Base-by-base conservation (phyloP, 1,139 yeast species). In the Pichia sp. region DNA sequence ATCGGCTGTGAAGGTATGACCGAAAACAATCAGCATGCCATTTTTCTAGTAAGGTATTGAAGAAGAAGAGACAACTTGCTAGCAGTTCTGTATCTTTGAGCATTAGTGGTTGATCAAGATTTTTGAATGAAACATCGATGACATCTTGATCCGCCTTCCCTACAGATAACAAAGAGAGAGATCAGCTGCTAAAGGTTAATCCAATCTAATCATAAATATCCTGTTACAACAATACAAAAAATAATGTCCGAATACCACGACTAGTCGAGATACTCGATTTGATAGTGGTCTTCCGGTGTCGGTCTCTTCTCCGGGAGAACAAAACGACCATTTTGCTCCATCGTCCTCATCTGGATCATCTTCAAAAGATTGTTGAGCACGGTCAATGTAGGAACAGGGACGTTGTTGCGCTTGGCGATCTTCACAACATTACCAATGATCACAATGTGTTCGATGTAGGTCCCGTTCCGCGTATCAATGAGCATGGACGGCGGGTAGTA, bases 1-100 rank as follows among this genome's bases (percentile, higher is more conserved):
- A 82, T 79, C 1, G 95, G 85, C 54, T 81, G 16, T 84, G 78
- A 16, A 90, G 70, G 63, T 84, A 87, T 0, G 90, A 80, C 96
- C 97, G 90, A 2, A 90, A 86, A 58, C 90, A 74, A 59, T 79
- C 78, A 0, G 95, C 81, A 48, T 77, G 78, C 7, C 80, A 64
- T 34, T 71, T 42, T 74, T 73, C 43, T 75, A 72, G 52, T 82
- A 73, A 50, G 1, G 78, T 72, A 3, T 77, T 70, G 42, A 89
- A 71, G 49, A 89, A 78, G 13, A 76, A 71, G 26, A 84, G 67
- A 10, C 85, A 74, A 0, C 77, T 68, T 23, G 76, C 73, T 32
- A 85, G 72, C 1, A 83, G 67, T 0, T 70, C 65, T 8, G 80
- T 70, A 54, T 81, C 74, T 61, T 88, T 75, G 23, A 77, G 72